Evolutionary conservation across 192 early-diverging fungal species (phyloP), one percentile per base, ranked within the genome.

Genomic region (Backusella psychrophila): DNA sequence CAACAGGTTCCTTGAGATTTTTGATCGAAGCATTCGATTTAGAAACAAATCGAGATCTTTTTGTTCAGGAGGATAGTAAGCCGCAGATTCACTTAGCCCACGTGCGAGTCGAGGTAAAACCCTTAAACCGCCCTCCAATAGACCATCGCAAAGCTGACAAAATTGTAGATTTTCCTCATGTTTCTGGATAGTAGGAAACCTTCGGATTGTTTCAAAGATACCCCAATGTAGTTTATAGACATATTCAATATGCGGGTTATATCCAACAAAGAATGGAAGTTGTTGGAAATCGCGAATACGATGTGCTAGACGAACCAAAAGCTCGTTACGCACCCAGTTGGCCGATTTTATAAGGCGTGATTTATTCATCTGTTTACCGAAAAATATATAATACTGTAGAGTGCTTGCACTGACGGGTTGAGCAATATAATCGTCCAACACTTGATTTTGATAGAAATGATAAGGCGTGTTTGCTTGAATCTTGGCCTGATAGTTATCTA

Each of bases 181-280:
- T 5, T 91, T 93, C 75, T 89, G 87, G 39, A 99, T 94, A 6
- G 78, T 75, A n/a, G 91, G 88, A 34, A 95, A 83, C 69, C 88
- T 86, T 67, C 91, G 87, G 75, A 97, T 88, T 73, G 82, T 81
- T 66, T 97, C 95, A 80, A 99, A 97, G 0, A 94, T 94, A 29
- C 89, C 86, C 97, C 96, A 97, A 79, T 97, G 97, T 56, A 97
- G 83, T 69, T 91, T 87, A 77, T 99, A 97, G 19, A 96, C 90
- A 21, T 80, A 83, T 78, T 93, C 88, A 70, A 97, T 90, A 78
- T 97, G 94, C 7, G 96, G 95, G 75, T 97, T 97, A n/a, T 94
- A 29, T 63, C 56, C 97, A 0, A 96, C 93, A 46, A 96, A 93
- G 75, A 95, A 99, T 3, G 97, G 96, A 12, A 99, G 86, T 59